Percentiles rank a stretch among this genome's conserved stretches.
These are phyloP conservation scores for Boletus patriciae DNA, from an alignment of 768 basidiomycete genomes.

Conservation along the genomic window DNA sequence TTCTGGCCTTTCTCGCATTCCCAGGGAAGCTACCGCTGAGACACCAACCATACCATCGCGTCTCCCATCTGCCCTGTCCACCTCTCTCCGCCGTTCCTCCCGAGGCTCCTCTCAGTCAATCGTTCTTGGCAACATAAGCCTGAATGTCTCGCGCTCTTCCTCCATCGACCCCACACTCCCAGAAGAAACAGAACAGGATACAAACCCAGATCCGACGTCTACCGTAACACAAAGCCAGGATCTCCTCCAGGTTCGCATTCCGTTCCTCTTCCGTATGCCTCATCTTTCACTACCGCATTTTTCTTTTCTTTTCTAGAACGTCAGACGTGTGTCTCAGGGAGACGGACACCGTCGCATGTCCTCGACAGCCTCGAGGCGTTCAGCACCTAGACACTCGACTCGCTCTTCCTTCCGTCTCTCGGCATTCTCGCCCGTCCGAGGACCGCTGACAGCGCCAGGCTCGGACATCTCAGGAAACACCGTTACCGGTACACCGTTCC, in stretches of 20 bases:
- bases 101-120: conserved; percentile 23
- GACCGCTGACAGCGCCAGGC: not conserved
- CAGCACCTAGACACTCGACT: conserved; percentile 2
- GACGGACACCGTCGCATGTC: conserved; percentile 21
- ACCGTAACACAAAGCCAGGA: conserved; percentile 30
- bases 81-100: conserved; percentile 25
- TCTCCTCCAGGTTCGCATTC: conserved; percentile 28
- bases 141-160: conserved; percentile 27
- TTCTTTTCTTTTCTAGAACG: conserved; percentile 17
- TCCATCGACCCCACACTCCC: conserved; percentile 12
- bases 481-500: conserved; percentile 1
- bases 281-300: not conserved
- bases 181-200: conserved; percentile 15
- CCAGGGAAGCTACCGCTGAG: conserved; percentile 9
- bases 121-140: conserved; percentile 28
- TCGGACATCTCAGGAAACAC: conserved; percentile 1
- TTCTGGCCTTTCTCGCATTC: conserved; percentile 11
- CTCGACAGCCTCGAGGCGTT: conserved; percentile 23
- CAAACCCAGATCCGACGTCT: conserved; percentile 5
- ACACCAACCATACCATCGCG: conserved; percentile 19
- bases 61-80: conserved; percentile 15
- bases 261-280: not conserved
- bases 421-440: conserved; percentile 13
- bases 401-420: conserved; percentile 28
- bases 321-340: conserved; percentile 16